A percentile compares a stretch with the other conserved stretches of the same genome.
Evolutionary conservation across 1,284 basidiomycete species (phyloP).

Genomic region (Ceratobasidium sp.): DNA sequence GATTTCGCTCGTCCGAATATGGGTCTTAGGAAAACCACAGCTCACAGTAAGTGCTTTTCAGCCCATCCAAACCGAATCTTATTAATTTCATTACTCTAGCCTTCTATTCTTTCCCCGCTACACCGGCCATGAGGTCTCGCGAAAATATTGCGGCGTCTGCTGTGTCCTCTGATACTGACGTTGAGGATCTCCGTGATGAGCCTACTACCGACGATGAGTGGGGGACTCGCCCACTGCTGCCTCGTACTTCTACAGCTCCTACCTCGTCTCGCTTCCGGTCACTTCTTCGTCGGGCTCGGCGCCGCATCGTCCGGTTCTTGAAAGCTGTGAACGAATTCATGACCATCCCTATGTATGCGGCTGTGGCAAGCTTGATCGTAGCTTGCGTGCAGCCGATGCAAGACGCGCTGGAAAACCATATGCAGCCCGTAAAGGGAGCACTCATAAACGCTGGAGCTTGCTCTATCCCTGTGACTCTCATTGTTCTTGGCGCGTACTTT

Average conservation of each 20-base stretch:
- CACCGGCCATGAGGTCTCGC: conserved; percentile 61
- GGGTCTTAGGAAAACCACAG: conserved; percentile 7
- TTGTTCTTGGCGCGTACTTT: conserved; percentile 95
- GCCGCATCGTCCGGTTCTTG: conserved; percentile 53
- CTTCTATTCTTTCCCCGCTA: conserved; percentile 74
- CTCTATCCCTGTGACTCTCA: conserved; percentile 87
- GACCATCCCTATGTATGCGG: conserved; percentile 88
- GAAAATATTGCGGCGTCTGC: conserved; percentile 49
- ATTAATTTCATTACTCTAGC: conserved; percentile 47
- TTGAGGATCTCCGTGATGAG: conserved; percentile 48
- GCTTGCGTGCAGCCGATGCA: conserved; percentile 83
- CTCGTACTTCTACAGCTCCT: conserved; percentile 49
- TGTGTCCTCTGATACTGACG: conserved; percentile 23
- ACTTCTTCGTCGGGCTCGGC: conserved; percentile 53
- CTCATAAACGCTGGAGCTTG: conserved; percentile 79
- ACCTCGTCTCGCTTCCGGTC: conserved; percentile 51
- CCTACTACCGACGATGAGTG: conserved; percentile 55
- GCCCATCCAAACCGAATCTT: neutral
- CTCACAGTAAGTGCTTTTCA: conserved; percentile 16
- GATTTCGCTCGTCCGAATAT: conserved; percentile 13
- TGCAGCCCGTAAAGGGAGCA: conserved; percentile 77
- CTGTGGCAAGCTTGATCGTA: conserved; percentile 80
- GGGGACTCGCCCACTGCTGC: conserved; percentile 48
- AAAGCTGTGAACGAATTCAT: conserved; percentile 76
- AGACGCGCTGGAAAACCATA: conserved; percentile 67